Evolutionary conservation across 768 basidiomycete genomes (phyloP), one percentile per base, ranked within the genome.

Genomic region (Psilocybe sp.): DNA sequence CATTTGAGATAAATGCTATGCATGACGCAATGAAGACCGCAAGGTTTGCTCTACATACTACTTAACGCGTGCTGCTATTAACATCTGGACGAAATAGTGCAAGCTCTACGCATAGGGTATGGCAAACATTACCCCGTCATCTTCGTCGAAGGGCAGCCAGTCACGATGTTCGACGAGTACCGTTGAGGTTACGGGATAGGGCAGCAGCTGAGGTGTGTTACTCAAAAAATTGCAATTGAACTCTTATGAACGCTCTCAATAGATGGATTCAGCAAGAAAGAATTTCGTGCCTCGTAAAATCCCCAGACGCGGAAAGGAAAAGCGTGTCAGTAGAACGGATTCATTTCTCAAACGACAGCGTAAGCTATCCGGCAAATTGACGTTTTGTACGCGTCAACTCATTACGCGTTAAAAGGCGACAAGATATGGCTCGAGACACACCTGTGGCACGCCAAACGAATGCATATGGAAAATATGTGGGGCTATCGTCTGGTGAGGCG

Each of bases 361-460:
- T 96, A 55, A 55, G 69, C 54, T 14, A 19, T 12, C 38, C 8
- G 36, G 39, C 44, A 34, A 19, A 37, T n/a, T 6, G n/a, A 7
- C 33, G 31, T 42, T 32, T 19, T 8, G n/a, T 32, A 4, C 18
- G 45, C 19, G 14, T 40, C 14, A 38, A 13, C 46, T 43, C 50
- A 51, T 31, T 44, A 4, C 34, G 20, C 10, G 43, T 2, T 55
- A 3, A 28, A 28, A 97, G 95, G 75, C 28, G 78, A 89, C 55
- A 98, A 98, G 65, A 72, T 78, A 11, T 98, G 96, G 96, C 81
- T 99, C 0, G 92, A 96, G 63, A 96, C 94, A 5, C 97, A 99
- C 64, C 69, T 98, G 15, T 98, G 94, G 92, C 96, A 98, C 60
- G 90, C 94, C 1, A 98, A 98, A 68, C 82, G 97, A 5, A 96